These are phyloP conservation scores for Albugo candida DNA, from an alignment of 352 stramenopile species.

Conservation along the genomic window DNA sequence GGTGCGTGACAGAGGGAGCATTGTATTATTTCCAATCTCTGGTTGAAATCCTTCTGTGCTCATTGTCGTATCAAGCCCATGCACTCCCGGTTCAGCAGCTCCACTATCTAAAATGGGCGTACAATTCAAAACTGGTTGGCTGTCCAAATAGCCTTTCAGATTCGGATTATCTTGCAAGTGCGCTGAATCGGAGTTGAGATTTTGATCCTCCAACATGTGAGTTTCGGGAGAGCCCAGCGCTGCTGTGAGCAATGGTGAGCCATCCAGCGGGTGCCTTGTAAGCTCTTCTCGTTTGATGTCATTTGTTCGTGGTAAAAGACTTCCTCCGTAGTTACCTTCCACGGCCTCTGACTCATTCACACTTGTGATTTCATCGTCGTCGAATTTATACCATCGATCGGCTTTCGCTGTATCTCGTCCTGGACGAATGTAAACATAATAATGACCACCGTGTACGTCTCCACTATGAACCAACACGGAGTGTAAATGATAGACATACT, in stretches of 20 bases:
- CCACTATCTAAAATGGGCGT: background rate
- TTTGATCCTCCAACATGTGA: too few species aligned
- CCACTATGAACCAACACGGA: conserved; percentile 74
- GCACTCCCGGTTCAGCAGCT: background rate
- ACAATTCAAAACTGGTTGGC: background rate
- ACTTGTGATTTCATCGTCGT: conserved; percentile 67
- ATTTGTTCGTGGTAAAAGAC: conserved; percentile 5
- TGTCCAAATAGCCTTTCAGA: too few species aligned
- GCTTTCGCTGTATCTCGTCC: conserved; percentile 38
- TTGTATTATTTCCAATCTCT: conserved; percentile 13
- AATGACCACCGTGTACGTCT: conserved; percentile 73
- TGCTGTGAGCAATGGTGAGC: conserved; percentile 32
- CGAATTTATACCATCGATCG: conserved; percentile 63
- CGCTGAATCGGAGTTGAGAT: too few species aligned
- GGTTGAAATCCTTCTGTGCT: background rate
- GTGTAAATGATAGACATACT: conserved; percentile 59
- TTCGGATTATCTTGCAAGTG: too few species aligned
- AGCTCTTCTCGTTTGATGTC: background rate
- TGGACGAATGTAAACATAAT: conserved; percentile 79
- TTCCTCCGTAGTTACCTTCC: conserved; percentile 55
- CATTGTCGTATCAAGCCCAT: background rate
- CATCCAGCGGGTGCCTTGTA: background rate
- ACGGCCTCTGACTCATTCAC: conserved; percentile 50
- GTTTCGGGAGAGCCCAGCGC: conserved; percentile 26
- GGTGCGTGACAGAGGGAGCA: conserved; percentile 33